phyloP scores from a whole-genome alignment of 2,329 filamentous ascomycete genomes.

The Arthrobotrys entomopaga region DNA sequence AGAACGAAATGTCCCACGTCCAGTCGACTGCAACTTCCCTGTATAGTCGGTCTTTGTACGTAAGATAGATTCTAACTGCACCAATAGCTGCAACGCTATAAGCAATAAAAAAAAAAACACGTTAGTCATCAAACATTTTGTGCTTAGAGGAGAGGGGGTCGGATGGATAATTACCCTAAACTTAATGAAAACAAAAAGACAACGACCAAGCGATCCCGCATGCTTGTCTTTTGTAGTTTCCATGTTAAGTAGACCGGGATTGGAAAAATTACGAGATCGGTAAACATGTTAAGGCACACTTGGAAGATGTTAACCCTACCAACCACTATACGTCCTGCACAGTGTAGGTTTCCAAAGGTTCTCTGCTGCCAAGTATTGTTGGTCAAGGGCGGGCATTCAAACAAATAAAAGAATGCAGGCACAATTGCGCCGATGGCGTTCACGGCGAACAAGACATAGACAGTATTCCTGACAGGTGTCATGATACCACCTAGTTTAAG shows the following conservation, averaged over 20 bases:
- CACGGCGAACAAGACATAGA: constrained; percentile 41
- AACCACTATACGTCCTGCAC: constrained; percentile 40
- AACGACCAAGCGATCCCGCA: constrained; percentile 40
- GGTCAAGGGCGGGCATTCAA: constrained; percentile 53
- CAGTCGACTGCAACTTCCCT: constrained; percentile 36
- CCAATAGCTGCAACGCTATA: constrained; percentile 50
- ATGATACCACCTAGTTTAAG: constrained; percentile 53
- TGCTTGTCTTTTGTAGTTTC: constrained; percentile 52
- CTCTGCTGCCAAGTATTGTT: constrained; percentile 44
- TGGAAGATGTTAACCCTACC: constrained; percentile 54
- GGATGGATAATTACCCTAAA: constrained; percentile 36
- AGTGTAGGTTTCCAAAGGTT: constrained; percentile 46
- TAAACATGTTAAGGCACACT: constrained; percentile 55
- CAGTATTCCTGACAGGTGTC: constrained; percentile 38
- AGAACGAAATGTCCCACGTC: constrained; percentile 53
- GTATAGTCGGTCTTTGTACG: constrained; percentile 49
- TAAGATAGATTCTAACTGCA: constrained; percentile 54
- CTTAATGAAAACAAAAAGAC: constrained; percentile 48
- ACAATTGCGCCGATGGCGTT: constrained; percentile 41
- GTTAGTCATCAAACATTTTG: neutral
- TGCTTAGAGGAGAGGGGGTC: no score
- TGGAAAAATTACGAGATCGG: constrained; percentile 48
- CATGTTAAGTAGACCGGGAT: constrained; percentile 51
- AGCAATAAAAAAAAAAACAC: neutral
- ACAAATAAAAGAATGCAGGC: constrained; percentile 48